Base-by-base conservation (phyloP, 176 grass and related monocot genomes). In the Elymus sibiricus region DNA sequence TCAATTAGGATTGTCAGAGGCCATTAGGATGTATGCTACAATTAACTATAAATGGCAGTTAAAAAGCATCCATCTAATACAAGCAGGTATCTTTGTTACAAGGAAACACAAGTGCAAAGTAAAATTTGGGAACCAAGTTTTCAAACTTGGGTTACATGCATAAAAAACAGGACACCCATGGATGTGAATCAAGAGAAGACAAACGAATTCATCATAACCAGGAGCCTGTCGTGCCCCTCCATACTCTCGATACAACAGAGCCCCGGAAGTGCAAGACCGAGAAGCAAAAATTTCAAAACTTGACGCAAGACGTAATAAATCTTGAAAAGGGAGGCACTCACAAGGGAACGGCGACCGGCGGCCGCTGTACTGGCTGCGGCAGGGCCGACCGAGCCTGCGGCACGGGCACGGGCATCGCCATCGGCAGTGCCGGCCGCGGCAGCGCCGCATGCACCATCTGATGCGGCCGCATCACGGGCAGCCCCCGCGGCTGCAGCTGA, bases 261-360 rank as follows among this genome's bases (percentile, higher is more conserved):
- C 31, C 66, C 63, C 39, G 3, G 87, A 72, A 62, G n/a, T 19
- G 70, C 31, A 71, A 44, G 80, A 87, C 37, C 53, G 26, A 55
- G 79, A 64, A 62, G 77, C 19, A 12, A 43, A 56, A 76, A 10
- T 38, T 69, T 83, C 7, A 83, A 87, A 86, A 74, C 12, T 24
- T 55, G 19, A n/a, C 15, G 58, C 34, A 64, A 70, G 25, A 26
- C 31, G 85, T 84, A 80, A 84, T 84, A 84, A 84, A 85, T 77
- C 37, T 81, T 49, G 34, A 44, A 76, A 67, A 37, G 13, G 46
- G 28, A 43, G 51, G 35, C 63, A 74, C 90, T 93, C 78, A 96
- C 94, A 88, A 59, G 35, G 87, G 51, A 74, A 86, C 86, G 44
- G 79, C 59, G 9, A 83, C 86, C 21, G 87, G 72, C 26, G 94